These are phyloP conservation scores for Trichophyton rubrum DNA, from an alignment of 2,329 filamentous ascomycete genomes.

Conservation along the genomic window DNA sequence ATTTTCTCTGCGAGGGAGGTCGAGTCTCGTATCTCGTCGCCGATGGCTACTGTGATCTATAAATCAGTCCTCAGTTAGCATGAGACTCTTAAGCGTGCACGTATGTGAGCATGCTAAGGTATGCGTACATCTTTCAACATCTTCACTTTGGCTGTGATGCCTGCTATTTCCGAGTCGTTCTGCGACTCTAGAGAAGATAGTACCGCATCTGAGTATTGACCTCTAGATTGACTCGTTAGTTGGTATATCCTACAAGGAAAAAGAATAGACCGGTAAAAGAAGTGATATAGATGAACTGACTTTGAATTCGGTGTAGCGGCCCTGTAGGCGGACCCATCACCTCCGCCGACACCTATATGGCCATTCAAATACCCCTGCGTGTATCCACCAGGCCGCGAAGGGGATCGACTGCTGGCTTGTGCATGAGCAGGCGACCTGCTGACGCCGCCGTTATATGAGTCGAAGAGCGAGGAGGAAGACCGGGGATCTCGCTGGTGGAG, in stretches of 20 bases:
- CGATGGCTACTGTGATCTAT: constrained; percentile 82
- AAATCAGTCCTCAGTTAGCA: constrained; percentile 3
- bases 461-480: constrained; percentile 60
- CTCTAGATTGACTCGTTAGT: constrained; percentile 30
- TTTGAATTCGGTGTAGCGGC: constrained; percentile 59
- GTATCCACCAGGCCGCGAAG: constrained; percentile 25
- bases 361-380: constrained; percentile 14
- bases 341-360: constrained; percentile 13
- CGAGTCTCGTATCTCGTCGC: constrained; percentile 86
- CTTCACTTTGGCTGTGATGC: constrained; percentile 81
- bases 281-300: constrained; percentile 30
- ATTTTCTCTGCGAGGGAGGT: constrained; percentile 84
- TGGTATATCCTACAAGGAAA: neutral
- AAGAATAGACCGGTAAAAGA: neutral
- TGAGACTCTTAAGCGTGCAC: neutral
- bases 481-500: constrained; percentile 58
- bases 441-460: constrained; percentile 51
- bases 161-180: constrained; percentile 79
- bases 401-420: constrained; percentile 23
- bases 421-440: constrained; percentile 20
- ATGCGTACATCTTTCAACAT: constrained; percentile 71
- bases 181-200: constrained; percentile 90
- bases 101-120: constrained; percentile 8
- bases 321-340: constrained; percentile 37
- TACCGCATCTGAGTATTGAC: constrained; percentile 85